Evolutionary conservation across 2,329 filamentous ascomycete genomes (phyloP).

Genomic region (Clonostachys solani): DNA sequence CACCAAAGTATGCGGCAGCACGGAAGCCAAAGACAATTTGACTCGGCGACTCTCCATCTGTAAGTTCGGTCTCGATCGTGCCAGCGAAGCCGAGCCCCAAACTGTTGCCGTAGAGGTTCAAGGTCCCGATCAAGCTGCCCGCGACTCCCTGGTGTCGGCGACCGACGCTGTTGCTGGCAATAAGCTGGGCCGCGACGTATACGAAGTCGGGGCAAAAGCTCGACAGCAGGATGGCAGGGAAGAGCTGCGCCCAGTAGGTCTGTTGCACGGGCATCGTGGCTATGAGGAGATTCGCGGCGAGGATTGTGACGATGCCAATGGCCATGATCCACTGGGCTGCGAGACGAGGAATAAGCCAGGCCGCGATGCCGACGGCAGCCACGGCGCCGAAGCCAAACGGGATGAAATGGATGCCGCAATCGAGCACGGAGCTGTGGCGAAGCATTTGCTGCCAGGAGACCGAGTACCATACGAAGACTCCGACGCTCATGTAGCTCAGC

Average conservation of each 20-base stretch:
- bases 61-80: constrained; percentile 21
- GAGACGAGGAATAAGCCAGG: constrained; percentile 39
- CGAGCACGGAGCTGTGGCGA: constrained; percentile 31
- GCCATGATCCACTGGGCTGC: constrained; percentile 42
- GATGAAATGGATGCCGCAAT: constrained; percentile 25
- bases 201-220: constrained; percentile 41
- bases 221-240: constrained; percentile 26
- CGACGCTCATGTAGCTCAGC: constrained; percentile 40
- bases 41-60: constrained; percentile 1
- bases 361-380: constrained; percentile 30
- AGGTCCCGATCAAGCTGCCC: constrained; percentile 37
- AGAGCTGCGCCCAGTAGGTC: constrained; percentile 30
- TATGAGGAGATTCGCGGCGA: constrained; percentile 11
- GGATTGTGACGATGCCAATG: constrained; percentile 24
- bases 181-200: constrained; percentile 45
- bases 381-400: constrained; percentile 34
- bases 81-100: constrained; percentile 23
- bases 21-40: constrained; percentile 21
- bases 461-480: constrained; percentile 42
- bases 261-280: constrained; percentile 40
- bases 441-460: constrained; percentile 36
- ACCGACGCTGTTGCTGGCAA: constrained; percentile 45
- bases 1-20: constrained; percentile 33
- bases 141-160: constrained; percentile 45
- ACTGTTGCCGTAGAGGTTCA: constrained; percentile 23